Base-by-base conservation (phyloP, 1,284 basidiomycete species). In the Abortiporus biennis region DNA sequence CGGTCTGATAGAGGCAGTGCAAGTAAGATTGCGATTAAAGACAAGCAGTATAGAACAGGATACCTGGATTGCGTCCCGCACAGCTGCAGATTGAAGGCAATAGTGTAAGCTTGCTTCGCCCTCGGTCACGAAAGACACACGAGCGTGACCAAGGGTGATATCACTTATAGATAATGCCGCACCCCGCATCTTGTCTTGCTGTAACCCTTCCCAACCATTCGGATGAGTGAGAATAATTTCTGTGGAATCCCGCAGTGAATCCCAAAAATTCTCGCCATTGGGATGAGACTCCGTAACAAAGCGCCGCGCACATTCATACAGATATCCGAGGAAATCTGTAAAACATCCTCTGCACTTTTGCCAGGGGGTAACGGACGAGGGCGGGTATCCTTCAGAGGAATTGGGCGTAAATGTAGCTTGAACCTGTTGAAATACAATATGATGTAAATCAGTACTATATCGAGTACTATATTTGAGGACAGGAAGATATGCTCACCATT, bases 271-370 rank as follows among this genome's bases (percentile, higher is more conserved):
- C 3, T 47, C 45, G 0, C 76, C 74, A 25, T 61, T 65, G 0
- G 64, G 59, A 41, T 76, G 69, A 0, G 67, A 67, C 24, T 78
- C 72, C 30, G 61, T 52, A 39, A 81, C 75, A 47, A 69, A 80
- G 3, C 53, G 62, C 15, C 38, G 43, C 0, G 71, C 63, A 43
- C 75, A 76, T 1, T 65, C 22, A 38, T 62, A 67, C 2, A 80
- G 57, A 43, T 81, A 80, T 0, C 45, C 49, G 38, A 79, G 55
- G 46, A 76, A 78, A 47, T 81, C 79, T 0, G 68, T 65, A 76
- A 66, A 33, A 80, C 64, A n/a, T 73, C 66, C 1, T 69, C 51
- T 1, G 66, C 63, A 0, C 60, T 61, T 50, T 75, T 77, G n/a
- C 66, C 61, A 2, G 49, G 37, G 0, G 78, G 78, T 1, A 80